phyloP scores from a whole-genome alignment of 306 rosid species.

The Canavalia gladiata region DNA sequence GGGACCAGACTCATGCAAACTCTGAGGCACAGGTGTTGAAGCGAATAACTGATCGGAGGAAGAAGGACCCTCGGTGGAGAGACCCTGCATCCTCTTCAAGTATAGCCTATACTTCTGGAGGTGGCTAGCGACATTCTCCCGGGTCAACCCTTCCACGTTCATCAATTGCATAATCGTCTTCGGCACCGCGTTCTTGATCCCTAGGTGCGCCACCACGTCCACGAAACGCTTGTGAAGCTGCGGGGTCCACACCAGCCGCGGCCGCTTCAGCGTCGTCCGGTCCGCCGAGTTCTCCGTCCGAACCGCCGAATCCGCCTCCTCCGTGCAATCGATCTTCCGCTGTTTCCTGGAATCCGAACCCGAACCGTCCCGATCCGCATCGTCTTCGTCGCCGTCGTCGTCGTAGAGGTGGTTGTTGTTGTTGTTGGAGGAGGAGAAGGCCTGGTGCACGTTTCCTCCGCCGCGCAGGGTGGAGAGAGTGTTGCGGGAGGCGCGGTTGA shows the following conservation, averaged over 20 bases:
- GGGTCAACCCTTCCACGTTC: constrained; percentile 96
- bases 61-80: constrained; percentile 71
- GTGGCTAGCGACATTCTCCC: constrained; percentile 96
- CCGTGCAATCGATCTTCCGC: constrained; percentile 66
- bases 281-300: constrained; percentile 38
- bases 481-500: constrained; percentile 78
- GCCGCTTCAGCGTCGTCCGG: constrained; percentile 64
- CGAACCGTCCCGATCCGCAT: constrained; percentile 57
- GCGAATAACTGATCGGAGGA: constrained; percentile 82
- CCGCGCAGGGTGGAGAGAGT: constrained; percentile 74
- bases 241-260: constrained; percentile 92
- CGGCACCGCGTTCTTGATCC: constrained; percentile 92
- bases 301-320: constrained; percentile 70
- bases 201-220: constrained; percentile 89
- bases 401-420: constrained; percentile 22
- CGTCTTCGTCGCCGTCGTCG: constrained; percentile 54
- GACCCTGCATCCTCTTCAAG: constrained; percentile 85
- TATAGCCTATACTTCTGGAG: constrained; percentile 92
- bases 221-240: constrained; percentile 93
- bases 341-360: constrained; percentile 70
- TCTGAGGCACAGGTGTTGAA: constrained; percentile 79
- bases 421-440: constrained; percentile 55
- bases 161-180: constrained; percentile 93
- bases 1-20: constrained; percentile 65
- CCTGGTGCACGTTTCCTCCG: constrained; percentile 47